A percentile compares a stretch with the other conserved stretches of the same genome.
phyloP scores from a whole-genome alignment of 2,329 filamentous ascomycete genomes.

The Tolypocladium ophioglossoides region DNA sequence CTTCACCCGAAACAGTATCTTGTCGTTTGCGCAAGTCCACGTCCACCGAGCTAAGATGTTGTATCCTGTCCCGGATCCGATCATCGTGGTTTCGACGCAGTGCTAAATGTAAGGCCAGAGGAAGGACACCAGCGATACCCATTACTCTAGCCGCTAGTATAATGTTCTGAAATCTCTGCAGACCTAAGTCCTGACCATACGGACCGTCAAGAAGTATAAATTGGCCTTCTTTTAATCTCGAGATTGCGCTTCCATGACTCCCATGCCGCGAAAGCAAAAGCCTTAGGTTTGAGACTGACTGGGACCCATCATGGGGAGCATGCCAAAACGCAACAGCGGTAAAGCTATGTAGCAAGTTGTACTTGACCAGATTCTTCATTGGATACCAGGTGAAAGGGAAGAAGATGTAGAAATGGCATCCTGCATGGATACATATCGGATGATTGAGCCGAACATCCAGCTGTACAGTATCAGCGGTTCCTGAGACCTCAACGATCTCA shows the following conservation, averaged over 20 bases:
- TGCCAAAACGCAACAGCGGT: slow-evolving; percentile 3
- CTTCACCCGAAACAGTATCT: not conserved
- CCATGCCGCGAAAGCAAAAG: slow-evolving; percentile 1
- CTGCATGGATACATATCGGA: not conserved
- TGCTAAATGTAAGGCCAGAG: not conserved
- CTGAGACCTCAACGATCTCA: not conserved
- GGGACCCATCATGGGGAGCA: not conserved
- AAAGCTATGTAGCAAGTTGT: slow-evolving; percentile 3
- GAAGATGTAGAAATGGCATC: slow-evolving; percentile 4
- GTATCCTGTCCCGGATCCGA: not conserved
- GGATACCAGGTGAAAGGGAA: slow-evolving; percentile 1
- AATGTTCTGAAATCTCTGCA: slow-evolving; percentile 1
- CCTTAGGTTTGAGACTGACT: slow-evolving; percentile 1
- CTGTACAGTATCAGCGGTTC: not conserved
- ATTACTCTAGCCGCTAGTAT: slow-evolving; percentile 4
- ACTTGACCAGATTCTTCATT: not conserved
- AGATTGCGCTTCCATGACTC: not conserved
- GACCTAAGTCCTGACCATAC: slow-evolving; percentile 1
- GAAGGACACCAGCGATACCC: slow-evolving; percentile 1
- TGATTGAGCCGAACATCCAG: slow-evolving; percentile 1
- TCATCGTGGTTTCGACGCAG: slow-evolving; percentile 1
- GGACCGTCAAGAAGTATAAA: slow-evolving; percentile 2
- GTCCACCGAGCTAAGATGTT: not conserved
- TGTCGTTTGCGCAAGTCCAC: not conserved
- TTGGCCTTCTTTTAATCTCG: slow-evolving; percentile 1